phyloP scores from a whole-genome alignment of 1,284 basidiomycete species.

The Puccinia brachypodii region DNA sequence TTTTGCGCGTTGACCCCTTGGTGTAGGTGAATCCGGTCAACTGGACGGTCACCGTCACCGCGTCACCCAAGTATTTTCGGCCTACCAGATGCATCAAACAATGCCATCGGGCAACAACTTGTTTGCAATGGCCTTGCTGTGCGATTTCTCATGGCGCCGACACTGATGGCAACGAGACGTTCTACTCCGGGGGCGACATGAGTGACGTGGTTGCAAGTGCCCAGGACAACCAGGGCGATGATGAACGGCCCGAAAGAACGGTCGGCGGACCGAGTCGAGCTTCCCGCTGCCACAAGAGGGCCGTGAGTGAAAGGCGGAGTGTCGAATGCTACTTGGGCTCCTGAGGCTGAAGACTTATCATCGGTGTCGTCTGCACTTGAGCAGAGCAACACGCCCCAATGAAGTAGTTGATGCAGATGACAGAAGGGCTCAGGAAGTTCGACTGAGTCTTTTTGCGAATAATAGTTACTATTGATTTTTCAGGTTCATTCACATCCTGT shows the following conservation, averaged over 20 bases:
- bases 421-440: neutral
- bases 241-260: conserved; percentile 35
- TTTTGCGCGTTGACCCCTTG: no score
- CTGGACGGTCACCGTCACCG: no score
- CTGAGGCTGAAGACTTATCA: neutral
- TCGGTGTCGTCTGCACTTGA: neutral
- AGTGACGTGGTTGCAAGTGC: conserved; percentile 39
- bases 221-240: conserved; percentile 15
- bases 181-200: conserved; percentile 29
- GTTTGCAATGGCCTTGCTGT: no score
- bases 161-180: conserved; percentile 37
- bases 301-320: conserved; percentile 13
- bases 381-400: neutral
- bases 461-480: conserved; percentile 46
- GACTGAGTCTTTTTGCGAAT: conserved; percentile 40
- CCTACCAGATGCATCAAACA: no score
- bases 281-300: conserved; percentile 21
- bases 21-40: no score
- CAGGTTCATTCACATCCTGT: conserved; percentile 34
- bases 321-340: neutral
- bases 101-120: no score
- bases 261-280: conserved; percentile 8
- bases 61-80: no score
- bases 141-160: no score
- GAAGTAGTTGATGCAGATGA: neutral